These are phyloP conservation scores for Phytophthora sp. DNA, from an alignment of 352 stramenopile genomes.

Conservation along the genomic window DNA sequence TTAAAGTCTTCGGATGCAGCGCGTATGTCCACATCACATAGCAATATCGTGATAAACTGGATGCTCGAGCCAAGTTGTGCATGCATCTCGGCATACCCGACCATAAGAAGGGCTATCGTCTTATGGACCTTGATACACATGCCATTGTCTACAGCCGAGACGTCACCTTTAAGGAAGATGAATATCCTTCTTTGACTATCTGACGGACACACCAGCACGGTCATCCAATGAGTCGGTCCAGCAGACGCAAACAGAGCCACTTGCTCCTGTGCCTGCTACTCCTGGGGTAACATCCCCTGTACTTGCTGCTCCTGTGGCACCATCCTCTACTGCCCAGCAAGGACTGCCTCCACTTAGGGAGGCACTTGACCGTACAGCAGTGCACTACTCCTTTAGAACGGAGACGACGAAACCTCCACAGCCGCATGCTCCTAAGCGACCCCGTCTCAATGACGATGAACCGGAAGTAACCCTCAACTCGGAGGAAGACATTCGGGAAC, in stretches of 20 bases:
- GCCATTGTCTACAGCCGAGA: conserved; percentile 13
- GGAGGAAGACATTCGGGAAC: neutral
- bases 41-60: neutral
- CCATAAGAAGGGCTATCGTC: conserved; percentile 1
- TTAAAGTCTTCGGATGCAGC: conserved; percentile 1
- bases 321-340: neutral
- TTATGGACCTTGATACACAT: conserved; percentile 3
- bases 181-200: neutral
- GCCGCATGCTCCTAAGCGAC: conserved; percentile 4
- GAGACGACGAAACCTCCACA: neutral
- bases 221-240: neutral
- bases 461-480: neutral
- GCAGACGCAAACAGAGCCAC: neutral
- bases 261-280: neutral
- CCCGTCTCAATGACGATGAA: neutral
- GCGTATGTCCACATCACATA: conserved; percentile 1
- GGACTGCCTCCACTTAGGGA: neutral
- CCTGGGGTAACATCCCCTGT: no score
- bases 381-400: neutral
- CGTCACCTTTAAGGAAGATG: conserved; percentile 1
- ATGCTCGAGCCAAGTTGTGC: neutral
- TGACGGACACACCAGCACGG: neutral
- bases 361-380: neutral
- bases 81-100: conserved; percentile 3
- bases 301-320: no score